Conservation (phyloP, 148 eudicot species). For the Mesembryanthemum crystallinum region DNA sequence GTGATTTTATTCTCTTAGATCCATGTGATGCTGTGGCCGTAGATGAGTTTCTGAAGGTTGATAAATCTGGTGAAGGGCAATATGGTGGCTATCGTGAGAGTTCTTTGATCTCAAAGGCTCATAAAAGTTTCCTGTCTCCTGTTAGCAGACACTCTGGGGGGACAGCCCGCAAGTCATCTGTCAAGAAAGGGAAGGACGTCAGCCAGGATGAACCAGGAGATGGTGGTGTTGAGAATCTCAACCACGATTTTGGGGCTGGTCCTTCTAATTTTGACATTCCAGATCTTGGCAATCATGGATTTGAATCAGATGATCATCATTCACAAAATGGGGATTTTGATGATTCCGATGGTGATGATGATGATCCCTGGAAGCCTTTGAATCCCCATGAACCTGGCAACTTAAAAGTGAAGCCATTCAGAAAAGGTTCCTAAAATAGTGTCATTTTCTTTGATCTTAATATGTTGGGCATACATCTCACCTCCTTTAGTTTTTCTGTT, state of each 20-base stretch:
- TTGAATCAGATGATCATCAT: slow-evolving; percentile 48
- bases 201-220: slow-evolving; percentile 36
- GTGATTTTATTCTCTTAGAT: slow-evolving; percentile 76
- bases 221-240: slow-evolving; percentile 26
- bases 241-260: slow-evolving; percentile 35
- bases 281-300: slow-evolving; percentile 39
- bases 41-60: slow-evolving; percentile 48
- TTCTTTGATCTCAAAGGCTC: slow-evolving; percentile 57
- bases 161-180: slow-evolving; percentile 46
- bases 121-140: slow-evolving; percentile 68
- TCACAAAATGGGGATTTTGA: slow-evolving; percentile 46
- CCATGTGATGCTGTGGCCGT: slow-evolving; percentile 66
- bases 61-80: slow-evolving; percentile 46
- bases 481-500: slow-evolving; percentile 1
- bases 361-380: slow-evolving; percentile 92
- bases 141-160: slow-evolving; percentile 51
- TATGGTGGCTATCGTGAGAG: slow-evolving; percentile 37
- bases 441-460: neutral
- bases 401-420: slow-evolving; percentile 80
- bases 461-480: neutral
- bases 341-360: slow-evolving; percentile 54
- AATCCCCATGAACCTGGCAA: slow-evolving; percentile 91
- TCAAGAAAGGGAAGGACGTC: slow-evolving; percentile 43
- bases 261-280: slow-evolving; percentile 35
- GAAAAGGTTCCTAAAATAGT: slow-evolving; percentile 48